A percentile compares a stretch with the other conserved stretches of the same genome.
Evolutionary conservation across 2,329 filamentous ascomycete species (phyloP).

Genomic region (Graphium sp.): DNA sequence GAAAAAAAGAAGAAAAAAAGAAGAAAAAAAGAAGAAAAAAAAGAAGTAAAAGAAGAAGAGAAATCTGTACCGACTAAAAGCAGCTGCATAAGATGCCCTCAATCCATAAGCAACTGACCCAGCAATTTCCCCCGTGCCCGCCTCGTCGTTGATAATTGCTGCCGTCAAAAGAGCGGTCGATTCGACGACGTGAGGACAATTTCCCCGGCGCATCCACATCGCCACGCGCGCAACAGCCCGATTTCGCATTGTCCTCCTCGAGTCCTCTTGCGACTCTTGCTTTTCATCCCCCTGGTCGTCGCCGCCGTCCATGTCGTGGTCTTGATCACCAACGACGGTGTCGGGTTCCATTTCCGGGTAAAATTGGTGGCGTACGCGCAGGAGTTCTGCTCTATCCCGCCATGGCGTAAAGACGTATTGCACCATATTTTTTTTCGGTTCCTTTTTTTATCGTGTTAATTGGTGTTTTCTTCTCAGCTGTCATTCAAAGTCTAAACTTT

Average conservation of each 20-base stretch:
- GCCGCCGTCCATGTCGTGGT: conserved; percentile 2
- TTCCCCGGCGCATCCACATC: conserved; percentile 56
- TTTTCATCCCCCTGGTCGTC: conserved; percentile 3
- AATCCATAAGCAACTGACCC: conserved; percentile 40
- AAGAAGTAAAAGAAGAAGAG: conserved; percentile 1
- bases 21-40: conserved; percentile 4
- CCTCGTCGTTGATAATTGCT: conserved; percentile 48
- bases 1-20: background rate
- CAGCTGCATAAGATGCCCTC: conserved; percentile 54
- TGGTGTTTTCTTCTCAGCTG: background rate
- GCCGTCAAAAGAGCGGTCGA: conserved; percentile 59
- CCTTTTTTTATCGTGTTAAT: background rate
- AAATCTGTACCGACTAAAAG: conserved; percentile 48
- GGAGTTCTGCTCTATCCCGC: conserved; percentile 48
- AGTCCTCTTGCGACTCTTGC: conserved; percentile 4
- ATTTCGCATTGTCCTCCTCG: conserved; percentile 17
- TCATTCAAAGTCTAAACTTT: no score
- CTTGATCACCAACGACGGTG: background rate
- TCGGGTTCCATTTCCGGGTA: conserved; percentile 22
- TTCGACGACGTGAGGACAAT: conserved; percentile 65
- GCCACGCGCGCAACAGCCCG: conserved; percentile 39
- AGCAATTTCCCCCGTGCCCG: conserved; percentile 12
- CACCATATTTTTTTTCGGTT: conserved; percentile 29
- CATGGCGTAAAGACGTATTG: conserved; percentile 61
- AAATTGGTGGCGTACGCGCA: conserved; percentile 46